Percentiles rank a stretch among this genome's conserved stretches.
These are phyloP conservation scores for Pyrus hybrid DNA, from an alignment of 331 rosid genomes.

Conservation along the genomic window DNA sequence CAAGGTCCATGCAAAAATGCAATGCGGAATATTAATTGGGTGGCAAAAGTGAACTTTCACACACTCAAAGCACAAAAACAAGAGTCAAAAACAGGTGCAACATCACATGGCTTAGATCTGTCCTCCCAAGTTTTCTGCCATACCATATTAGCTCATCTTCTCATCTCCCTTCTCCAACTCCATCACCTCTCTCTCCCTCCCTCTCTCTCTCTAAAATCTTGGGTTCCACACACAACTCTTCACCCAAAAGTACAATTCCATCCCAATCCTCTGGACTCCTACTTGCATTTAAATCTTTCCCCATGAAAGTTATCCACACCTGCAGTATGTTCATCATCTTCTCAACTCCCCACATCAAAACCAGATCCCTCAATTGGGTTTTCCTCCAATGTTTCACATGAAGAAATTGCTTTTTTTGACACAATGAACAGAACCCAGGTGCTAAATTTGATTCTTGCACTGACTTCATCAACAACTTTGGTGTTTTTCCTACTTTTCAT, in stretches of 20 bases:
- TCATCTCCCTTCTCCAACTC: constrained; percentile 6
- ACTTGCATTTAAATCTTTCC: neutral
- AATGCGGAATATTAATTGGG: neutral
- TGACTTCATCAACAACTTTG: constrained; percentile 23
- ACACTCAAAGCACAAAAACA: neutral
- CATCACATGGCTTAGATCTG: constrained; percentile 68
- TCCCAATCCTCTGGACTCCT: constrained; percentile 32
- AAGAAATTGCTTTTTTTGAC: neutral
- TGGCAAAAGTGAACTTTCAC: constrained; percentile 33
- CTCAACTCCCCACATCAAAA: constrained; percentile 8
- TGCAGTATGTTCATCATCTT: constrained; percentile 1
- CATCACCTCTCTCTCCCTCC: neutral
- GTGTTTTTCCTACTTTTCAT: constrained; percentile 29
- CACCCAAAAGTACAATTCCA: constrained; percentile 23
- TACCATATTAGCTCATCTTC: constrained; percentile 17
- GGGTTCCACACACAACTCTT: constrained; percentile 25
- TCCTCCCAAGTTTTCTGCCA: constrained; percentile 29
- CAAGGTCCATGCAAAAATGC: neutral
- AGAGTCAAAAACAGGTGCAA: constrained; percentile 28
- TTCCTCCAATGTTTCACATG: neutral
- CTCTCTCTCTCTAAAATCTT: constrained; percentile 12
- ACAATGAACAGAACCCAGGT: constrained; percentile 29
- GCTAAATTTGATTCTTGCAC: constrained; percentile 45
- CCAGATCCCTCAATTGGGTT: constrained; percentile 31
- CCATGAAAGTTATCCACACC: neutral